Evolutionary conservation across 805 yeast genomes (phyloP).

Genomic region (Groenewaldozyma tartarivorans): DNA sequence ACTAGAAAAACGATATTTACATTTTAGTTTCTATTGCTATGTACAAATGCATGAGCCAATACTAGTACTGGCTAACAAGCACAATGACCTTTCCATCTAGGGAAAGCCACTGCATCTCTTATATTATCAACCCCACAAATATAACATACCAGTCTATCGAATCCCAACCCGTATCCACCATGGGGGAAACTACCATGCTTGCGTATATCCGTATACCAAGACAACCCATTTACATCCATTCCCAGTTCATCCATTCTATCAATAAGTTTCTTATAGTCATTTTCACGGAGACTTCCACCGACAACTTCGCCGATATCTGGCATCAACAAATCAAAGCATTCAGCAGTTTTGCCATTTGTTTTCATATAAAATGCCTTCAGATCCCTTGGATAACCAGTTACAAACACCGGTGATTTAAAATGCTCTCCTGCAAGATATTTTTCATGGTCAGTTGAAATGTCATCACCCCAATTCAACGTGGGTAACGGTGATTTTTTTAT

Average conservation of each 20-base stretch:
- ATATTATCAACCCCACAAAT: slow-evolving; percentile 68
- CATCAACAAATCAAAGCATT: slow-evolving; percentile 78
- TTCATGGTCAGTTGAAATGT: slow-evolving; percentile 78
- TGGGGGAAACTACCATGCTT: slow-evolving; percentile 79
- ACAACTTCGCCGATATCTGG: slow-evolving; percentile 91
- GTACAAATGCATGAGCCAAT: no score
- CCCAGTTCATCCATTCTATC: slow-evolving; percentile 41
- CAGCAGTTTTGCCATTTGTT: slow-evolving; percentile 48
- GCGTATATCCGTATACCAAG: slow-evolving; percentile 76
- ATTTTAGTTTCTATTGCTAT: no score
- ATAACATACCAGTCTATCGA: slow-evolving; percentile 74
- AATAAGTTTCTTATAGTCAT: slow-evolving; percentile 39
- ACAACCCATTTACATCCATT: slow-evolving; percentile 48
- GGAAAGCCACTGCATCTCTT: slow-evolving; percentile 80
- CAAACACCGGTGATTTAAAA: slow-evolving; percentile 70
- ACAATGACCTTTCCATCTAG: slow-evolving; percentile 56
- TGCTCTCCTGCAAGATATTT: slow-evolving; percentile 65
- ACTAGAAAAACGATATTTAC: no score
- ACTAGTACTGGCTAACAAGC: slow-evolving; percentile 27
- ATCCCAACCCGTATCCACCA: slow-evolving; percentile 96
- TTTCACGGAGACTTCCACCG: slow-evolving; percentile 93
- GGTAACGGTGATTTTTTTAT: slow-evolving; percentile 26
- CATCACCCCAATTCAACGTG: slow-evolving; percentile 50
- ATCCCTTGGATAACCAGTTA: slow-evolving; percentile 73
- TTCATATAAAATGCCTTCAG: slow-evolving; percentile 94